phyloP scores from a whole-genome alignment of 495 filamentous ascomycete species.

The Podospora didyma region DNA sequence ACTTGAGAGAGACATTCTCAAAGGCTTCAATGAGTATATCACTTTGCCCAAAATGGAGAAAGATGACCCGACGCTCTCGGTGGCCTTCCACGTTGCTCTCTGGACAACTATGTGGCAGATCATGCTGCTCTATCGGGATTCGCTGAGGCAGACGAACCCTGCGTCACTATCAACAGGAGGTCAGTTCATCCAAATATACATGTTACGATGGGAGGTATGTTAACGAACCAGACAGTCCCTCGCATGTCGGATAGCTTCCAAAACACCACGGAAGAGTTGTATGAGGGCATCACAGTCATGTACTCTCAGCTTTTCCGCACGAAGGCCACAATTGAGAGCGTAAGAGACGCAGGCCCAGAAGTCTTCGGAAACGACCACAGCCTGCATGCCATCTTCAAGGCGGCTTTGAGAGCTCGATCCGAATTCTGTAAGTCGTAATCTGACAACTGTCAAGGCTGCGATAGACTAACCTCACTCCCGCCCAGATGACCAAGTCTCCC shows the following conservation, averaged over 20 bases:
- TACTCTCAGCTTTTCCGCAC: slow-evolving; percentile 19
- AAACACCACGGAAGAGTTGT: slow-evolving; percentile 13
- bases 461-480: slow-evolving; percentile 2
- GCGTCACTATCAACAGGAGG: slow-evolving; percentile 10
- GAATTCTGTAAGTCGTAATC: slow-evolving; percentile 19
- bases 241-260: slow-evolving; percentile 9
- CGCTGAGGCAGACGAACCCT: slow-evolving; percentile 5
- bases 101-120: slow-evolving; percentile 27
- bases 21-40: slow-evolving; percentile 11
- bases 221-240: slow-evolving; percentile 9
- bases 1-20: slow-evolving; percentile 15
- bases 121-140: slow-evolving; percentile 22
- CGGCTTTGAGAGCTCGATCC: slow-evolving; percentile 7
- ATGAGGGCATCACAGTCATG: slow-evolving; percentile 17
- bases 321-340: slow-evolving; percentile 5
- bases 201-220: not conserved
- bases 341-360: slow-evolving; percentile 7
- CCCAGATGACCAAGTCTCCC: slow-evolving; percentile 2
- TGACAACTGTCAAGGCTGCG: too few relatives aligned
- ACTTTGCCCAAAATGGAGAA: not conserved
- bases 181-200: not conserved
- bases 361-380: slow-evolving; percentile 8
- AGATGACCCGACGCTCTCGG: not conserved
- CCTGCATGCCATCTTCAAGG: slow-evolving; percentile 7
- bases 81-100: slow-evolving; percentile 5